Base-by-base conservation (phyloP, 2,329 filamentous ascomycete species). In the Chaetomiaceae sp. region DNA sequence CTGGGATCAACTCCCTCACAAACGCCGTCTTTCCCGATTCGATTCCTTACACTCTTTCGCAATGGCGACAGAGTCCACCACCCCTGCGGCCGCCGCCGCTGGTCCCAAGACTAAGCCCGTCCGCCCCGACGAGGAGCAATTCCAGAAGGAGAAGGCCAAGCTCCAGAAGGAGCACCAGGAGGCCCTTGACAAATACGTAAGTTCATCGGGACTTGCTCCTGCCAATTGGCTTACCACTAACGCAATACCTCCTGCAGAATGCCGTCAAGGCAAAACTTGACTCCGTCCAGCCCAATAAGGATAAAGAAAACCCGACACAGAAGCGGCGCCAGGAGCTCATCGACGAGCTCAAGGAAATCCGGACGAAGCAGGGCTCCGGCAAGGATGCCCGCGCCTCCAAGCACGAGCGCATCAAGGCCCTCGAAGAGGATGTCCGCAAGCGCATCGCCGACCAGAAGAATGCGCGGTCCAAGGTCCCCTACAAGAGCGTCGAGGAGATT, bases 221-320 rank as follows among this genome's bases (percentile, higher is more conserved):
- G 27, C n/a, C 29, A 36, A 51, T 34, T 42, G 39, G 19, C 12
- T 14, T 8, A 8, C 17, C 5, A 47, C 36, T 51, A 25, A 55
- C 15, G 17, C 6, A 25, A 17, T 31, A 19, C 20, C 20, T 43
- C 23, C 40, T 33, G n/a, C 68, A 97, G 92, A 91, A 89, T 68
- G 85, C 86, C 61, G 78, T 94, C 74, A 92, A 91, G 74, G 82
- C 85, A 69, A 95, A 96, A 77, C 83, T 97, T 68, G 91, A 96
- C 54, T 77, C 85, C 60, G 89, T 88, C 56, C 81, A 85, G 66
- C 88, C 89, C 44, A 87, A 72, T 74, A 83, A 82, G 73, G 79
- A 78, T 71, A 80, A 88, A 75, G 90, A 92, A 67, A 89, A 83
- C 31, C 89, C 92, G 14, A 77, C 81, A 57, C 85, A 84, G 66